These are phyloP conservation scores for Rubus idaeus DNA, from an alignment of 306 rosid genomes.

Conservation along the genomic window DNA sequence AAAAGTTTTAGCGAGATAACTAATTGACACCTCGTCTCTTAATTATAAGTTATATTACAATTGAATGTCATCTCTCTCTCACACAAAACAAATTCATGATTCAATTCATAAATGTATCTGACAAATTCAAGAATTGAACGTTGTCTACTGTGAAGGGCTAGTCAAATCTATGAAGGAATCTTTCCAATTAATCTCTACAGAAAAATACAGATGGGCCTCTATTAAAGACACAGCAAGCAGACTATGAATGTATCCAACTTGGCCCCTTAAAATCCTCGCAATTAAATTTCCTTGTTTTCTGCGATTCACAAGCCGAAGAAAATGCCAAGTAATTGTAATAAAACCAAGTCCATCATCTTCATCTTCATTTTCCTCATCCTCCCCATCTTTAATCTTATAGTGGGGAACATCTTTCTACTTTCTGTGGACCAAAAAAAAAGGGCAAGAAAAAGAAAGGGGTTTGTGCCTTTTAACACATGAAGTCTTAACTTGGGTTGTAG, in stretches of 20 bases:
- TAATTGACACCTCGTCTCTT: background rate
- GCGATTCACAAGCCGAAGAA: background rate
- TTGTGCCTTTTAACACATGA: slow-evolving; percentile 3
- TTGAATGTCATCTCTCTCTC: too few relatives aligned
- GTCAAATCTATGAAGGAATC: slow-evolving; percentile 14
- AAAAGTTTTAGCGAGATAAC: too few relatives aligned
- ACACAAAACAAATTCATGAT: background rate
- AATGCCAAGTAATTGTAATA: background rate
- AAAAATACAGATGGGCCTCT: background rate
- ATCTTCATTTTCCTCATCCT: too few relatives aligned
- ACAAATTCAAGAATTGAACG: slow-evolving; percentile 3
- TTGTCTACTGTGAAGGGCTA: background rate
- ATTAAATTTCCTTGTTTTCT: background rate
- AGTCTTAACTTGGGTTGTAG: background rate
- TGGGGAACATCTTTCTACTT: slow-evolving; percentile 5
- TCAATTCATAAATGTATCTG: background rate
- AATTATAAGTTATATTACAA: too few relatives aligned
- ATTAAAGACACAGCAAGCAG: background rate
- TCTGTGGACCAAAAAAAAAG: background rate
- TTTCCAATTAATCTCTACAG: background rate
- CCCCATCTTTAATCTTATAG: background rate
- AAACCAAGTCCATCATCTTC: background rate
- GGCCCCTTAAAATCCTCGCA: background rate
- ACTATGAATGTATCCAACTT: slow-evolving; percentile 1
- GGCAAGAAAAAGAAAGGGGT: background rate